A percentile compares a stretch with the other conserved stretches of the same genome.
These are phyloP conservation scores for Monilinia fructigena DNA, from an alignment of 2,329 filamentous ascomycete genomes.

Conservation along the genomic window DNA sequence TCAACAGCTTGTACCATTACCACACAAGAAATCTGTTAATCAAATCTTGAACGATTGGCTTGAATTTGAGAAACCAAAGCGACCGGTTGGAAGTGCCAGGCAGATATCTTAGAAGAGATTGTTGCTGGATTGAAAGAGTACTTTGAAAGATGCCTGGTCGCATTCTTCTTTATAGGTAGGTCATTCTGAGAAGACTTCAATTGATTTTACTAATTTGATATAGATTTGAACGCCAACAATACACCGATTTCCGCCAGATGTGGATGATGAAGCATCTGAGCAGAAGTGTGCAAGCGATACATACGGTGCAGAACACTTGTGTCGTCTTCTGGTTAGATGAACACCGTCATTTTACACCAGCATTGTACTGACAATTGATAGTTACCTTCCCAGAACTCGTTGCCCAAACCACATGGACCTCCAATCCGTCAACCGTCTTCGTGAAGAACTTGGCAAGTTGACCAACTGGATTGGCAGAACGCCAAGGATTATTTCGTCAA, in stretches of 20 bases:
- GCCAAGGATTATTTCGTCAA: slow-evolving; percentile 73
- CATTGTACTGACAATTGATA: slow-evolving; percentile 48
- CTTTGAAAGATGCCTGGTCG: slow-evolving; percentile 86
- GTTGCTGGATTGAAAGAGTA: slow-evolving; percentile 85
- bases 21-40: slow-evolving; percentile 71
- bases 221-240: slow-evolving; percentile 88
- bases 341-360: slow-evolving; percentile 22
- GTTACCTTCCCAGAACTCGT: slow-evolving; percentile 90
- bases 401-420: slow-evolving; percentile 95
- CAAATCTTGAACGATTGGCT: slow-evolving; percentile 80
- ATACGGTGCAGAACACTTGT: slow-evolving; percentile 90
- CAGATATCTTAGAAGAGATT: slow-evolving; percentile 87
- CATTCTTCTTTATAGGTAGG: slow-evolving; percentile 77
- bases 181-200: slow-evolving; percentile 3
- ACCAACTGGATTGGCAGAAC: slow-evolving; percentile 73
- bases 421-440: slow-evolving; percentile 82
- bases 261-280: slow-evolving; percentile 62
- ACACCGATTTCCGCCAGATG: slow-evolving; percentile 70
- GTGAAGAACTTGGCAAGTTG: slow-evolving; percentile 85
- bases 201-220: neutral
- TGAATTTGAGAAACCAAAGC: slow-evolving; percentile 64
- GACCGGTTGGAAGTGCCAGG: slow-evolving; percentile 66
- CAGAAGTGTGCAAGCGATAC: slow-evolving; percentile 74
- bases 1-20: slow-evolving; percentile 81
- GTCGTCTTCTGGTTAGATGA: slow-evolving; percentile 73